These are phyloP conservation scores for Lactarius psammicola DNA, from an alignment of 768 basidiomycete genomes.

Conservation along the genomic window DNA sequence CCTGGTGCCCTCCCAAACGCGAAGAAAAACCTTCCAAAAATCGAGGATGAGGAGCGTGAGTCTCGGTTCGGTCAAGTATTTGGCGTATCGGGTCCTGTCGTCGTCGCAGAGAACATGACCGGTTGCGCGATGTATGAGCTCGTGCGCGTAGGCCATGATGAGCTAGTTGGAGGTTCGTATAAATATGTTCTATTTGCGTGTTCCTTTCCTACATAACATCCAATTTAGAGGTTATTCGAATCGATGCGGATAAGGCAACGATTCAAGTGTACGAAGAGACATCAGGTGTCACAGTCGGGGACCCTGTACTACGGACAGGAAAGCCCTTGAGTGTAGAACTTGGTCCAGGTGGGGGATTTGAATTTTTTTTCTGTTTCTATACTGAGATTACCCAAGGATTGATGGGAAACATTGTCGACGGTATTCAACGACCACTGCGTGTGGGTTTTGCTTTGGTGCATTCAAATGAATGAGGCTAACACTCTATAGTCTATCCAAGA, in stretches of 20 bases:
- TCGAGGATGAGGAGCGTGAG: slow-evolving; percentile 88
- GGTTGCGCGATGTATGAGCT: slow-evolving; percentile 98
- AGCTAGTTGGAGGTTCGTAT: slow-evolving; percentile 87
- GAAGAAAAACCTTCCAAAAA: slow-evolving; percentile 81
- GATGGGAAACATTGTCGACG: slow-evolving; percentile 99
- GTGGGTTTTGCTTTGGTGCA: slow-evolving; percentile 44
- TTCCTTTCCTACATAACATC: background rate
- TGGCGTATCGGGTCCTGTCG: slow-evolving; percentile 98
- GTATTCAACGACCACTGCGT: slow-evolving; percentile 89
- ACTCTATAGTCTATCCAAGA: slow-evolving; percentile 79
- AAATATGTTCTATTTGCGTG: slow-evolving; percentile 5
- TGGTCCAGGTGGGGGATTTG: slow-evolving; percentile 72
- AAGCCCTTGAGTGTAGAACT: slow-evolving; percentile 98
- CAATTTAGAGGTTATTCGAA: slow-evolving; percentile 90
- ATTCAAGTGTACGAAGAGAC: slow-evolving; percentile 99
- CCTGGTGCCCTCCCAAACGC: slow-evolving; percentile 92
- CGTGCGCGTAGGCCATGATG: slow-evolving; percentile 97
- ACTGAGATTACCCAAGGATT: slow-evolving; percentile 54
- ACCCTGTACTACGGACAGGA: slow-evolving; percentile 95
- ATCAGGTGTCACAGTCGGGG: slow-evolving; percentile 97
- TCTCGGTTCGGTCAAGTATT: slow-evolving; percentile 84
- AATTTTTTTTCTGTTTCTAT: background rate
- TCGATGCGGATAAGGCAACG: slow-evolving; percentile 96
- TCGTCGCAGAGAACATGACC: slow-evolving; percentile 94
- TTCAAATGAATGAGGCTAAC: slow-evolving; percentile 15